phyloP scores from a whole-genome alignment of 1,284 basidiomycete species.

The Grifola frondosa region DNA sequence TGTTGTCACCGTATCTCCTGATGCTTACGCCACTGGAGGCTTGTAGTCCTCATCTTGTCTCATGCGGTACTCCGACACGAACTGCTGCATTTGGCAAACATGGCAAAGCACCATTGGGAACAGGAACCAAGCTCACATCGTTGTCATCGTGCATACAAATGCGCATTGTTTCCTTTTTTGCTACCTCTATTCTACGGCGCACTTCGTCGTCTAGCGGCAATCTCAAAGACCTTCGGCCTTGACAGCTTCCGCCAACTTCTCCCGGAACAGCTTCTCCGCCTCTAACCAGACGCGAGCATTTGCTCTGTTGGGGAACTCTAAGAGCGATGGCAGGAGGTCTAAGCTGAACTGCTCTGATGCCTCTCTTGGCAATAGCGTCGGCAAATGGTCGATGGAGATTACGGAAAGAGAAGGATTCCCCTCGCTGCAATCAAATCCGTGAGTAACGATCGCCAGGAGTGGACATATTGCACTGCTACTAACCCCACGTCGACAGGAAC shows the following conservation, averaged over 20 bases:
- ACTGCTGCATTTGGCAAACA: no score
- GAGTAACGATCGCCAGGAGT: constrained; percentile 6
- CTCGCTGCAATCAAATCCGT: constrained; percentile 35
- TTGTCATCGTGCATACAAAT: no score
- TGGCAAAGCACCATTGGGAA: no score
- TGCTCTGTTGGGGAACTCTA: constrained; percentile 71
- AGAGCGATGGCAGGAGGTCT: constrained; percentile 86
- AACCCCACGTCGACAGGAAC: constrained; percentile 83
- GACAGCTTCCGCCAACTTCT: constrained; percentile 73
- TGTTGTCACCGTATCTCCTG: no score
- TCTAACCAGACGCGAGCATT: constrained; percentile 85
- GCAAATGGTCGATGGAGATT: constrained; percentile 97
- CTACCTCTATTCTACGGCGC: no score
- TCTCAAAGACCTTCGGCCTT: constrained; percentile 36
- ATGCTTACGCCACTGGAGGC: no score
- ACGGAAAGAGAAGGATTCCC: constrained; percentile 75
- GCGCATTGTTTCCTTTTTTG: no score
- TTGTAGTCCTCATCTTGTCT: no score
- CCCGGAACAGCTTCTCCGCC: constrained; percentile 83
- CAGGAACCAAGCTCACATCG: no score
- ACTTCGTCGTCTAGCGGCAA: no score
- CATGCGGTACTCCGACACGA: no score
- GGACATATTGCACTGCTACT: constrained; percentile 30
- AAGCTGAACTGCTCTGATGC: constrained; percentile 95
- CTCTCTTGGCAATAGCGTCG: constrained; percentile 93